A percentile compares a stretch with the other conserved stretches of the same genome.
phyloP scores from a whole-genome alignment of 192 early-diverging fungal species.

The Fimicolochytrium jonesii region DNA sequence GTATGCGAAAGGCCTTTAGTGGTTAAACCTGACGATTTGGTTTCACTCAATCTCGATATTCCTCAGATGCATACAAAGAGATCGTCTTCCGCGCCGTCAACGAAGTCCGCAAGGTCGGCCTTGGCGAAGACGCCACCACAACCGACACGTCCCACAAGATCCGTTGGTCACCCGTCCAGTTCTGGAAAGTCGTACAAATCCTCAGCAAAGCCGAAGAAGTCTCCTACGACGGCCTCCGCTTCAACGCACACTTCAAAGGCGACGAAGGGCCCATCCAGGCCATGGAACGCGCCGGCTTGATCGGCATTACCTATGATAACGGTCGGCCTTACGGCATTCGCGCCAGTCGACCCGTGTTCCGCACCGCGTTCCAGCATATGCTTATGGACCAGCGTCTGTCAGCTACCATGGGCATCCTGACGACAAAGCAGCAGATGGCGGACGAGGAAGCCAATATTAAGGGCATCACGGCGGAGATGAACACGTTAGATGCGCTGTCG shows the following conservation, averaged over 20 bases:
- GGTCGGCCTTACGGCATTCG: constrained; percentile 74
- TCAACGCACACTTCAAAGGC: constrained; percentile 79
- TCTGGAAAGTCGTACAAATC: constrained; percentile 79
- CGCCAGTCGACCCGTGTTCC: constrained; percentile 80
- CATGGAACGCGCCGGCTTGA: constrained; percentile 89
- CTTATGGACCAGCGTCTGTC: constrained; percentile 64
- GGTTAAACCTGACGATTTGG: too few relatives aligned
- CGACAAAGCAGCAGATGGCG: constrained; percentile 26
- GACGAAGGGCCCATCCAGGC: constrained; percentile 72
- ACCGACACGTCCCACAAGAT: constrained; percentile 27
- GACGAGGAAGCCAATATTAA: constrained; percentile 37
- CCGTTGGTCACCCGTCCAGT: constrained; percentile 84
- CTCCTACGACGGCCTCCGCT: constrained; percentile 80
- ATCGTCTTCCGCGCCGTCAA: constrained; percentile 74
- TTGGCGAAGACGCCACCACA: constrained; percentile 57
- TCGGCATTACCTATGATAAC: constrained; percentile 70
- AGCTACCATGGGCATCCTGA: constrained; percentile 70
- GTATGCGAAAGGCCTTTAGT: constrained; percentile 33
- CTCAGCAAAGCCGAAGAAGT: constrained; percentile 61
- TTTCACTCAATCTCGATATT: neutral
- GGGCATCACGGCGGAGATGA: constrained; percentile 34
- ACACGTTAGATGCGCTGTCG: constrained; percentile 2
- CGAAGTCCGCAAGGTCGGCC: constrained; percentile 85
- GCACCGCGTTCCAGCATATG: constrained; percentile 75
- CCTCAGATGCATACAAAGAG: constrained; percentile 71